A percentile compares a stretch with the other conserved stretches of the same genome.
These are phyloP conservation scores for Phragmites australis DNA, from an alignment of 176 grass and related monocot species.

Conservation along the genomic window DNA sequence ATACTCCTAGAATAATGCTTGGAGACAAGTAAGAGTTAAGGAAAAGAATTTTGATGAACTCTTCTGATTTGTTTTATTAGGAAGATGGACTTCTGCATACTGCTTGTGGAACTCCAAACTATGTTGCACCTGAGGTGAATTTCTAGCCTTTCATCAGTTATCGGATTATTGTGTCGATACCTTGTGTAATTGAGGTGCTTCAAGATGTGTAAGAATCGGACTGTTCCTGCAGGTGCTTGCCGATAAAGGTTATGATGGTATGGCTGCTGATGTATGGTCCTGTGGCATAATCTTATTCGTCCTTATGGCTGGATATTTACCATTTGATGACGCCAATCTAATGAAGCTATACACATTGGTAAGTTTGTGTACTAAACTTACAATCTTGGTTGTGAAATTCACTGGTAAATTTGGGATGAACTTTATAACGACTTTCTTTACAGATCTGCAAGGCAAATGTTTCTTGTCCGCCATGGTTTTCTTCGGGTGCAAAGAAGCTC, in stretches of 20 bases:
- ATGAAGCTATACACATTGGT: slow-evolving; percentile 78
- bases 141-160: background rate
- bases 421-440: slow-evolving; percentile 26
- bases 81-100: slow-evolving; percentile 90
- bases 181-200: slow-evolving; percentile 8
- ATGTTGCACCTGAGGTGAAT: slow-evolving; percentile 93
- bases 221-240: slow-evolving; percentile 67
- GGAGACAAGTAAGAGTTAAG: background rate
- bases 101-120: slow-evolving; percentile 96
- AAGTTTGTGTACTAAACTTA: slow-evolving; percentile 22
- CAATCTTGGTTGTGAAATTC: slow-evolving; percentile 16
- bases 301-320: slow-evolving; percentile 94
- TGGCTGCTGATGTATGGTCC: slow-evolving; percentile 89
- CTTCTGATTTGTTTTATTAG: slow-evolving; percentile 36
- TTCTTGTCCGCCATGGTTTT: slow-evolving; percentile 72
- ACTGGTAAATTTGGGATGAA: background rate
- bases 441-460: slow-evolving; percentile 77
- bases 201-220: slow-evolving; percentile 32
- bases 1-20: background rate
- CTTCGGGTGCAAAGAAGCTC: slow-evolving; percentile 69
- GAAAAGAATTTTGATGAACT: background rate
- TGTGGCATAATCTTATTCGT: slow-evolving; percentile 98
- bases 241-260: slow-evolving; percentile 97
- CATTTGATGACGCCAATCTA: slow-evolving; percentile 76
- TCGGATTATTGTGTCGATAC: background rate